Base-by-base conservation (phyloP, 352 stramenopile species). In the Phytopythium ostracodes region DNA sequence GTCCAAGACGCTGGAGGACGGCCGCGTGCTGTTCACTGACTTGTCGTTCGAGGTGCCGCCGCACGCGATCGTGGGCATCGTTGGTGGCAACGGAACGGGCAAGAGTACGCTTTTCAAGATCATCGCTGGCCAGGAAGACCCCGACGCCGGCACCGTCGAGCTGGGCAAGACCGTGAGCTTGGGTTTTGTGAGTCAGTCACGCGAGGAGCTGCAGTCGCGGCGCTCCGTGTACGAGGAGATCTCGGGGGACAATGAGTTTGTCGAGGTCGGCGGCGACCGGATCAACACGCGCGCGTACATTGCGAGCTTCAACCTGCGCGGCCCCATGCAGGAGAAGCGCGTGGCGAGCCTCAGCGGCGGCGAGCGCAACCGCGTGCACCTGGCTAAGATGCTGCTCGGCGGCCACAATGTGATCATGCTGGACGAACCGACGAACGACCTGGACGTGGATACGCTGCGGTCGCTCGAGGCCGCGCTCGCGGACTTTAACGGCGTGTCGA, bases 21-120 rank as follows among this genome's bases (percentile, higher is more conserved):
- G 77, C 15, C 86, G 80, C 51, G 71, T 88, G 56, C 63, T 99
- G 40, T 99, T 99, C 71, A 72, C 95, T 27, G 86, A 99, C 65
- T 75, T 97, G 27, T 96, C 92, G 43, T 92, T 99, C 52, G 89
- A 96, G 56, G 89, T 99, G 46, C 86, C 96, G 18, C 96, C 97
- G 58, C 94, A 98, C 33, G 90, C 98, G 59, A 94, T 98, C 56
- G 97, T 99, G 29, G 97, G 96, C 25, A 93, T 99, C 53, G 84
- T 99, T n/a, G 98, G 98, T 29, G 87, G 94, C 29, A 99, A 99
- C 77, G 97, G 97, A 52, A 96, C 91, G 50, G 97, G 97, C 33
- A 99, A 99, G 73, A 97, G 76, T 52, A 99, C 97, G 31, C 76
- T 99, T 4, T 89, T 99, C 46, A 96, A 98, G 60, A 87, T 99